These are phyloP conservation scores for Capsicum chinense DNA, from an alignment of 257 asterid genomes.

Conservation along the genomic window DNA sequence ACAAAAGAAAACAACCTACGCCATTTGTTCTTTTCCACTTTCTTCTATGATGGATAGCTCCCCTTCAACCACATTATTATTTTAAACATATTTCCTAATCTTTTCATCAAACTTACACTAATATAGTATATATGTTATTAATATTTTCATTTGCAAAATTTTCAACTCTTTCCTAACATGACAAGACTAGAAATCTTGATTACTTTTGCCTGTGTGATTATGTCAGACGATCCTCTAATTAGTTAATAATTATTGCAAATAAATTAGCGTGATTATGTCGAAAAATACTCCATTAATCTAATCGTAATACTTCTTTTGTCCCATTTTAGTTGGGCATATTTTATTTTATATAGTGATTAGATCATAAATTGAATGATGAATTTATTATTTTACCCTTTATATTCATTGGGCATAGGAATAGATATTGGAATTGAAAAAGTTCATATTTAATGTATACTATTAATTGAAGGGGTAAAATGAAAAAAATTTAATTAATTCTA, in stretches of 20 bases:
- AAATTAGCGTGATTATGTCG: not conserved
- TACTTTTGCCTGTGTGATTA: not conserved
- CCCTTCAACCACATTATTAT: conserved; percentile 25
- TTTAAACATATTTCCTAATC: not conserved
- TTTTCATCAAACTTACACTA: not conserved
- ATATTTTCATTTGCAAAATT: not conserved
- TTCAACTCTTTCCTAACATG: conserved; percentile 14
- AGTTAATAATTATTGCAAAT: not conserved
- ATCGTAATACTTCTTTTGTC: not conserved
- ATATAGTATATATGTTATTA: not conserved
- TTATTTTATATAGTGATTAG: too few relatives aligned
- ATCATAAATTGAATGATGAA: too few relatives aligned
- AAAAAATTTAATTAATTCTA: too few relatives aligned
- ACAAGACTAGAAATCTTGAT: not conserved
- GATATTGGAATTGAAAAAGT: too few relatives aligned
- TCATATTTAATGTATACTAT: too few relatives aligned
- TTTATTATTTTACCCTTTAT: too few relatives aligned
- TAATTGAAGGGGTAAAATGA: too few relatives aligned
- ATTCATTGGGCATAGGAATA: too few relatives aligned
- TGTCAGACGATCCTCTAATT: not conserved
- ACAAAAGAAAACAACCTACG: conserved; percentile 20
- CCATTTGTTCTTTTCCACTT: conserved; percentile 29
- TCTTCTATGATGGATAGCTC: conserved; percentile 13
- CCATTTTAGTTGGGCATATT: too few relatives aligned
- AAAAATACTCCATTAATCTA: conserved; percentile 14